Percentiles rank a stretch among this genome's conserved stretches.
These are phyloP conservation scores for Termitomyces eurrhizus DNA, from an alignment of 768 basidiomycete species.

Conservation along the genomic window DNA sequence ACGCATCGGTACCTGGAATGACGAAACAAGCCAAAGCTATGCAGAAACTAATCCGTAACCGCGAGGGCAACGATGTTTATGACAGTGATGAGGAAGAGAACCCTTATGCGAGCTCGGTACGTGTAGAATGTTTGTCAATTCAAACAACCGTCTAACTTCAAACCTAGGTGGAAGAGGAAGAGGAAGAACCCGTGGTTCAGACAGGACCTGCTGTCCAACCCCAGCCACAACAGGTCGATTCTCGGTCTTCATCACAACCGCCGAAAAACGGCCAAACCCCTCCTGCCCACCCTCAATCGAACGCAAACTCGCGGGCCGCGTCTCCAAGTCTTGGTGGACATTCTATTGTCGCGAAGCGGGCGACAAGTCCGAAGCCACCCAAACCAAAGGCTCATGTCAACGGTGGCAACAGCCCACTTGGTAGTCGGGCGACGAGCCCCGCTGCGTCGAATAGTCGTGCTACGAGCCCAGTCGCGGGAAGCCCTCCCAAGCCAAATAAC, in stretches of 20 bases:
- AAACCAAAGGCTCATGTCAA: constrained; percentile 51
- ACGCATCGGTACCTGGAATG: constrained; percentile 45
- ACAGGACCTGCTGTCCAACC: constrained; percentile 43
- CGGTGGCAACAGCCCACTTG: constrained; percentile 59
- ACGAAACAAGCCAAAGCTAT: constrained; percentile 75
- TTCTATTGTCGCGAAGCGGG: constrained; percentile 77
- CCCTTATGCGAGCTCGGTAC: constrained; percentile 76
- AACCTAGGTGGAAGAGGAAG: constrained; percentile 63
- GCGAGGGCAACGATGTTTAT: constrained; percentile 79
- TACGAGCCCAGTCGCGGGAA: constrained; percentile 38
- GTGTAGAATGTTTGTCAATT: constrained; percentile 20
- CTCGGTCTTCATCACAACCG: constrained; percentile 41
- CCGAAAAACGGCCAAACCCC: constrained; percentile 30
- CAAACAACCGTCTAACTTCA: constrained; percentile 9
- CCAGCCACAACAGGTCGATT: constrained; percentile 43
- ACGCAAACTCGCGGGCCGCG: constrained; percentile 48
- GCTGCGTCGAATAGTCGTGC: constrained; percentile 35
- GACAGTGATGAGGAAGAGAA: constrained; percentile 83
- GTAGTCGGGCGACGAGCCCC: constrained; percentile 53
- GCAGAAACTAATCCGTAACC: constrained; percentile 81
- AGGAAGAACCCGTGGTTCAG: constrained; percentile 49
- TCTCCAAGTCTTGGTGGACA: constrained; percentile 73
- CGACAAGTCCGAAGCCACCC: constrained; percentile 74
- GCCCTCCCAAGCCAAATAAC: constrained; percentile 27
- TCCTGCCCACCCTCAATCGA: constrained; percentile 27